Conservation (phyloP, 108 stramenopile genomes). For the Chaetoceros tenuissimus region DNA sequence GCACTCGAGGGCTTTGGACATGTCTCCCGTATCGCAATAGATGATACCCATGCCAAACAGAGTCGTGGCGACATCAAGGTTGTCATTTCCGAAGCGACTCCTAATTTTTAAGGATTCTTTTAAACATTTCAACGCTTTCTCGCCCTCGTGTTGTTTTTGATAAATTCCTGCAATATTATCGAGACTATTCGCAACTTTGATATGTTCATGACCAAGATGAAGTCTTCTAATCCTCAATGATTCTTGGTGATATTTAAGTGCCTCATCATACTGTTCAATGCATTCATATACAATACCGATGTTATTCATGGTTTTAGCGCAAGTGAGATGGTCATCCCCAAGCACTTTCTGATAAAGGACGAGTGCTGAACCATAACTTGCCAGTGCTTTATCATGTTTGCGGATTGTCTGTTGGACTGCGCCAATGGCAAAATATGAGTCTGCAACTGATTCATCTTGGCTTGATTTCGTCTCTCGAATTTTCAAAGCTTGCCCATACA, state of each 20-base stretch:
- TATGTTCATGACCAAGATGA: conserved; percentile 29
- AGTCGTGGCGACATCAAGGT: conserved; percentile 33
- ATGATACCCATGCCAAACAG: conserved; percentile 49
- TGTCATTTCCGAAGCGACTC: conserved; percentile 18
- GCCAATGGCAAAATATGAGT: conserved; percentile 26
- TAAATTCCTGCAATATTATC: conserved; percentile 41
- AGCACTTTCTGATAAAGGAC: conserved; percentile 19
- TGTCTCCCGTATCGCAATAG: conserved; percentile 22
- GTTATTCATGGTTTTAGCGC: conserved; percentile 25
- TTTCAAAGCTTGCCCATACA: conserved; percentile 21
- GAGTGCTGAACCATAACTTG: conserved; percentile 23
- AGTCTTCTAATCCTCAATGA: conserved; percentile 30
- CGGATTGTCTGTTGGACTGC: conserved; percentile 16
- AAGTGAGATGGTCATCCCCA: conserved; percentile 27
- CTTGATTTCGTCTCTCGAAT: conserved; percentile 16
- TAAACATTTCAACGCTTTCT: conserved; percentile 33
- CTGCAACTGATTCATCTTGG: conserved; percentile 29
- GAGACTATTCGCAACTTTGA: conserved; percentile 30
- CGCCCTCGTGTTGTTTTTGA: conserved; percentile 27
- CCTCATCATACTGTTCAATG: conserved; percentile 17
- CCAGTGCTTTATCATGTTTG: conserved; percentile 23
- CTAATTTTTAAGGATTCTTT: conserved; percentile 41
- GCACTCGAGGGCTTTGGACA: conserved; percentile 31
- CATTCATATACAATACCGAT: conserved; percentile 28
- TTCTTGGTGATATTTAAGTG: conserved; percentile 38